These are phyloP conservation scores for Termitomyces sp. DNA, from an alignment of 768 basidiomycete genomes.

Conservation along the genomic window DNA sequence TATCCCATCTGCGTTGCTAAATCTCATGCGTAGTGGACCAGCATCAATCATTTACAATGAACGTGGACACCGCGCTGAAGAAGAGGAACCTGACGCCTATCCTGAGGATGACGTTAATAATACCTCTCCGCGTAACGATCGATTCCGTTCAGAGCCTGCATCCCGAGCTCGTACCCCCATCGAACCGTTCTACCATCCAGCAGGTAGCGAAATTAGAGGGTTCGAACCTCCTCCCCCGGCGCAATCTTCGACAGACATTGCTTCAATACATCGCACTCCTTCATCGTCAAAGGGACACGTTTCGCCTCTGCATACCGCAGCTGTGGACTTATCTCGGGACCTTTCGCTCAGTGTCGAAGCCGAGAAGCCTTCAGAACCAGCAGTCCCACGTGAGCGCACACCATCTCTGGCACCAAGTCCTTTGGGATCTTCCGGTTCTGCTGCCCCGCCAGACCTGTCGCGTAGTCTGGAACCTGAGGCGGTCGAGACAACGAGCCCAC, in stretches of 20 bases:
- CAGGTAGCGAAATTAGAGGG: conserved; percentile 18
- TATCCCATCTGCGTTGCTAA: neutral
- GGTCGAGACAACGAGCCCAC: neutral
- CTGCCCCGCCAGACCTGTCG: conserved; percentile 14
- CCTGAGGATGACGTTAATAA: conserved; percentile 55
- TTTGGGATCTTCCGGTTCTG: conserved; percentile 10
- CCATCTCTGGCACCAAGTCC: conserved; percentile 8
- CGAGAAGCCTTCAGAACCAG: conserved; percentile 8
- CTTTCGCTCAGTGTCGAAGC: conserved; percentile 13
- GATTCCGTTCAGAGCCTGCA: conserved; percentile 35
- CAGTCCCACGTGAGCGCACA: conserved; percentile 1
- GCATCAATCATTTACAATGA: conserved; percentile 82
- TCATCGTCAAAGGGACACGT: conserved; percentile 6
- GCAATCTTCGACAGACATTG: conserved; percentile 3
- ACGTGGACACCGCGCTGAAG: conserved; percentile 66
- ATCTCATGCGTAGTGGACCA: conserved; percentile 49
- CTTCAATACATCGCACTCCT: conserved; percentile 7
- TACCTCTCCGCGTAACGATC: conserved; percentile 35
- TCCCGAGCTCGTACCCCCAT: conserved; percentile 51
- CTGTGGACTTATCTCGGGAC: conserved; percentile 13
- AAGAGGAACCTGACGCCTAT: conserved; percentile 62
- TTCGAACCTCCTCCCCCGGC: conserved; percentile 12
- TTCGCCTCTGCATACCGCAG: conserved; percentile 12
- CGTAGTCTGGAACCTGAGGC: conserved; percentile 15
- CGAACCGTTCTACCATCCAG: conserved; percentile 15